A percentile compares a stretch with the other conserved stretches of the same genome.
These are phyloP conservation scores for Eremothecium gossypii DNA, from an alignment of 1,139 yeast genomes.

Conservation along the genomic window DNA sequence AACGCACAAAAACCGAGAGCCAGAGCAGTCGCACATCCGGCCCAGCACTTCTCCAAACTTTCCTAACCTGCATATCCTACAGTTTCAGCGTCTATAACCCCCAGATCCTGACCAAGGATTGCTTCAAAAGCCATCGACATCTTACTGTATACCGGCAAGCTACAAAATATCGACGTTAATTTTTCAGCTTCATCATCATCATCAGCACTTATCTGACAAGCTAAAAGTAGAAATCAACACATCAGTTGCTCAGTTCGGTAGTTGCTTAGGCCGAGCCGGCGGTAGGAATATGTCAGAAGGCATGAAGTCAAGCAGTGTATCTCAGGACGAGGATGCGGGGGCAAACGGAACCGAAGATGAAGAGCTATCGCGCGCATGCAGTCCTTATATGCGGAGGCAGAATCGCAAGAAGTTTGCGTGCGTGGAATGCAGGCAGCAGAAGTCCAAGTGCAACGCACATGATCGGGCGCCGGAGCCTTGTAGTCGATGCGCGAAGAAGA, in stretches of 20 bases:
- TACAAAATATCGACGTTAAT: too few relatives aligned
- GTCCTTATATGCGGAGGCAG: constrained; percentile 3
- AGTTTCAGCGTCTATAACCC: too few relatives aligned
- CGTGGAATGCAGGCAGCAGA: constrained; percentile 93
- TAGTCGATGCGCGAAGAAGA: constrained; percentile 64
- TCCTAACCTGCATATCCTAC: constrained; percentile 10
- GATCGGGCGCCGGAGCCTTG: constrained; percentile 76
- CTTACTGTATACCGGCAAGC: too few relatives aligned
- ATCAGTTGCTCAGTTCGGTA: too few relatives aligned
- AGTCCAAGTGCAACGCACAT: constrained; percentile 79
- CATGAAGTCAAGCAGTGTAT: too few relatives aligned
- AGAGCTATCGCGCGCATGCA: not conserved
- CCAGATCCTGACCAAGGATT: too few relatives aligned
- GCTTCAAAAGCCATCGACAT: too few relatives aligned
- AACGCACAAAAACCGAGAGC: constrained; percentile 60
- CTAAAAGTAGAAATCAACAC: too few relatives aligned
- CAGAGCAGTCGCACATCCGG: constrained; percentile 59
- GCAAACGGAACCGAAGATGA: not conserved
- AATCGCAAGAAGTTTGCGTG: constrained; percentile 58
- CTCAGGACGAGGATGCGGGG: too few relatives aligned
- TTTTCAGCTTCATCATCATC: too few relatives aligned
- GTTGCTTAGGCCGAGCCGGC: not conserved
- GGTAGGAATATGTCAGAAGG: not conserved
- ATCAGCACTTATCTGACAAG: too few relatives aligned
- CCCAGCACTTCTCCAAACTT: constrained; percentile 23